Evolutionary conservation across 371 early-diverging fungal species (phyloP).

Genomic region (Parasitella parasitica): DNA sequence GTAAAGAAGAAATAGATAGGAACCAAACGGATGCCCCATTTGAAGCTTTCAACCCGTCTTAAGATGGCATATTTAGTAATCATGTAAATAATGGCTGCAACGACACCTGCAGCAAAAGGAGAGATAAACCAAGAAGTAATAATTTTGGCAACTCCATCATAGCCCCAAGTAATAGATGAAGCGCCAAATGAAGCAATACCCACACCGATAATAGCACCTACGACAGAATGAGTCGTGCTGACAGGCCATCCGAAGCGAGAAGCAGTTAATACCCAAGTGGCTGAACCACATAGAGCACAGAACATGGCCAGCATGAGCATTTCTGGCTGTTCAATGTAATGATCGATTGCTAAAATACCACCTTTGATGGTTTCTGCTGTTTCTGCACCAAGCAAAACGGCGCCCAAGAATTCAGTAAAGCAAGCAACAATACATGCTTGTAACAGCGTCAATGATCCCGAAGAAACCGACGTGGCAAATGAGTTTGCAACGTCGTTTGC

Average conservation of each 20-base stretch:
- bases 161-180: conserved; percentile 68
- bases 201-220: conserved; percentile 79
- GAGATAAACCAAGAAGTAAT: conserved; percentile 80
- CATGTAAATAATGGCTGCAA: conserved; percentile 65
- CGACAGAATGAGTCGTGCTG: conserved; percentile 64
- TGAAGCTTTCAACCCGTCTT: conserved; percentile 62
- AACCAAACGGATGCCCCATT: conserved; percentile 71
- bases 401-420: conserved; percentile 86
- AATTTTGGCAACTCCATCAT: conserved; percentile 66
- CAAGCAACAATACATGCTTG: conserved; percentile 80
- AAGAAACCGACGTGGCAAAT: conserved; percentile 85
- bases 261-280: conserved; percentile 76
- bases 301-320: conserved; percentile 82
- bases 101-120: conserved; percentile 67
- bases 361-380: conserved; percentile 79
- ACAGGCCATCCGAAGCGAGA: conserved; percentile 59
- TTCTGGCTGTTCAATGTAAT: conserved; percentile 62
- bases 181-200: conserved; percentile 78
- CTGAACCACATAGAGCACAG: conserved; percentile 76
- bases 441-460: conserved; percentile 71
- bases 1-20: conserved; percentile 82
- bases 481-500: conserved; percentile 93
- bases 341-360: conserved; percentile 58
- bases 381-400: conserved; percentile 74
- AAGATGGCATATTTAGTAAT: conserved; percentile 67